Base-by-base conservation (phyloP, 78 protist genomes). In the Speleostelium caveatum region DNA sequence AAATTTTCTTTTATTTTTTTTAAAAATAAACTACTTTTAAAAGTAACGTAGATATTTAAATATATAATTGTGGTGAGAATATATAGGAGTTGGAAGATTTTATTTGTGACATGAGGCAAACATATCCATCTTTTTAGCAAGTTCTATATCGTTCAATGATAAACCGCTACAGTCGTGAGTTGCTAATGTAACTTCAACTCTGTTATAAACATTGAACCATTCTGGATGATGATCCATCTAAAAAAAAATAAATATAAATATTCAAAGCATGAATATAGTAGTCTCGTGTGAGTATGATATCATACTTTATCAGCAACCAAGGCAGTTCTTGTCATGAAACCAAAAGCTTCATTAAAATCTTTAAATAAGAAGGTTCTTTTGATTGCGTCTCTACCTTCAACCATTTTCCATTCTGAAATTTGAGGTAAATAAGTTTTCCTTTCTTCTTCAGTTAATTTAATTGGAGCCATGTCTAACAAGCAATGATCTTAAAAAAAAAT, bases 151-250 rank as follows among this genome's bases (percentile, higher is more conserved):
- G 51, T 92, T 86, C 14, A 28, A 58, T 0, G 97, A 86, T 30
- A 97, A 45, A 21, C 97, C 97, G 22, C 59, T 56, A 42, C 93
- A 76, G 30, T 94, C 97, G 83, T 97, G 99, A 1, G 99, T 97
- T 65, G 94, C 68, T 28, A 97, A 74, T 6, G 92, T 79, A 26
- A 97, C 69, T 32, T 96, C 92, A 39, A 97, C 97, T n/a, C 28
- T 92, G 69, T 97, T 97, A 93, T 97, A 97, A 26, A 96, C 98
- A 62, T 97, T 97, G 77, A 96, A 95, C 99, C 99, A 97, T 62
- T 97, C 97, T 24, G 97, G 99, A 58, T 97, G 97, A 71, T 96
- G 99, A 63, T 94, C 91, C 94, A 86, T 79, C 96, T 94, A 1
- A 33, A 39, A 58, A 26, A 26, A 21, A 28, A 22, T 45, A 45